Conservation (phyloP, 495 filamentous ascomycete genomes). For the Cenococcum geophilum region DNA sequence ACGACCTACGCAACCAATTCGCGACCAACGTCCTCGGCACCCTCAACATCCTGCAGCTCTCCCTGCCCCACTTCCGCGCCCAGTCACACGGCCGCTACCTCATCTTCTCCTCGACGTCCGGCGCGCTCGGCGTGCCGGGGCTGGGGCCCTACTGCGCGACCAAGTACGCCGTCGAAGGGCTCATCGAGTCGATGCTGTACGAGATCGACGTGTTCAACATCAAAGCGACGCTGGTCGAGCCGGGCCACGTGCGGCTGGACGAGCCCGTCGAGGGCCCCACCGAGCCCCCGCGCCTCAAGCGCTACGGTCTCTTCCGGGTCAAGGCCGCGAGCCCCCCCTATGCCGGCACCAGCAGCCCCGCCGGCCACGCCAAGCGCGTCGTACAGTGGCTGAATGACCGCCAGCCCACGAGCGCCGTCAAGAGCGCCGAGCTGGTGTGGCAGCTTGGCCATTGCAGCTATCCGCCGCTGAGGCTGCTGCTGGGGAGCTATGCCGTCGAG, state of each 20-base stretch:
- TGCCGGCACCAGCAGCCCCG: conserved; percentile 63
- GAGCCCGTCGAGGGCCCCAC: conserved; percentile 39
- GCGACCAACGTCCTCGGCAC: conserved; percentile 96
- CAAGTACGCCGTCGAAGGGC: conserved; percentile 91
- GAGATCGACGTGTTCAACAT: conserved; percentile 88
- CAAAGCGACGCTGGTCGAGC: conserved; percentile 87
- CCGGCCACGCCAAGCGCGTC: conserved; percentile 85
- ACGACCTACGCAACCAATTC: conserved; percentile 92
- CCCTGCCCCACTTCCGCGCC: conserved; percentile 79
- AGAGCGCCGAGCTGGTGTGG: conserved; percentile 94
- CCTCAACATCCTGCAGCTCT: conserved; percentile 85
- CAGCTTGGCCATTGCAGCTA: conserved; percentile 89
- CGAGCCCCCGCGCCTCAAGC: conserved; percentile 24
- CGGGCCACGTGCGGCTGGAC: conserved; percentile 79
- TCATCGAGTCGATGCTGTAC: conserved; percentile 93
- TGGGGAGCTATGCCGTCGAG: conserved; percentile 92
- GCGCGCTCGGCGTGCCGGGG: conserved; percentile 83
- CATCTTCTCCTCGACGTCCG: conserved; percentile 87
- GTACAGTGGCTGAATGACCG: conserved; percentile 91
- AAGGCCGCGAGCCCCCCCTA: conserved; percentile 82
- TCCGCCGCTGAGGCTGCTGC: conserved; percentile 74
- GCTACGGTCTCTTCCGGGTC: conserved; percentile 84
- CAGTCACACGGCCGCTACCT: conserved; percentile 71
- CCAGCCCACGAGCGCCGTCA: conserved; percentile 86
- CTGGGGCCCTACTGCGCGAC: conserved; percentile 92